Evolutionary conservation across 306 rosid genomes (phyloP).

Genomic region (Spatholobus suberectus): DNA sequence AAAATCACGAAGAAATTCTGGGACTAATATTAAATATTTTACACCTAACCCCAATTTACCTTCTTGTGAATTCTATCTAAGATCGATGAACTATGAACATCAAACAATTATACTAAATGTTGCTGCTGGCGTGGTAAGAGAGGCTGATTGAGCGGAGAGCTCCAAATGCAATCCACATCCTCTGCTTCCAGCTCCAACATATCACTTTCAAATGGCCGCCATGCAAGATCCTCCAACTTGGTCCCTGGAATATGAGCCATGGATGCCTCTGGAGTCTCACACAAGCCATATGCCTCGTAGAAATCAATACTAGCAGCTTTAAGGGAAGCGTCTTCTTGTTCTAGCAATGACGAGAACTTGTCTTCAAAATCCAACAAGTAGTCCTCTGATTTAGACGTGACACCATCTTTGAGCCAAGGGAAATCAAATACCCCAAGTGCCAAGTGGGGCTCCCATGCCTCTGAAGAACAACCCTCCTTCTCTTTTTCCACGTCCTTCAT

Average conservation of each 20-base stretch:
- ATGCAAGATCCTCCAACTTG: background rate
- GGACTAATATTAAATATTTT: slow-evolving; percentile 4
- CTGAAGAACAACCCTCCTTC: slow-evolving; percentile 6
- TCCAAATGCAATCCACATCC: slow-evolving; percentile 62
- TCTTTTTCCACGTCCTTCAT: slow-evolving; percentile 22
- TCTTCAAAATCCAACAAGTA: slow-evolving; percentile 55
- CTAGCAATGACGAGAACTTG: slow-evolving; percentile 52
- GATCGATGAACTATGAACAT: slow-evolving; percentile 29
- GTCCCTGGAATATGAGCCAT: slow-evolving; percentile 14
- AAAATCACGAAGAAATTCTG: background rate
- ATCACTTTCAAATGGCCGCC: slow-evolving; percentile 35
- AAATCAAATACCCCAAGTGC: slow-evolving; percentile 69
- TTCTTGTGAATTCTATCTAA: background rate
- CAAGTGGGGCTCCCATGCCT: slow-evolving; percentile 20
- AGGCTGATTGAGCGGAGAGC: slow-evolving; percentile 49
- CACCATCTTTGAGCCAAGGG: slow-evolving; percentile 81
- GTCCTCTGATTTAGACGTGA: slow-evolving; percentile 54
- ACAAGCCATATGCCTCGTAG: background rate
- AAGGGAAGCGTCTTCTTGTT: slow-evolving; percentile 24
- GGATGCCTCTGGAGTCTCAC: too few relatives aligned
- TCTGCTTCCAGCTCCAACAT: slow-evolving; percentile 42
- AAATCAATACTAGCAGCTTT: slow-evolving; percentile 35
- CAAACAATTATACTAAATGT: background rate
- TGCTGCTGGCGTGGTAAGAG: slow-evolving; percentile 24
- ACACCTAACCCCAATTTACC: slow-evolving; percentile 27